Evolutionary conservation across 768 basidiomycete genomes (phyloP), one percentile per base, ranked within the genome.

Genomic region (Cystobasidium onofrii): DNA sequence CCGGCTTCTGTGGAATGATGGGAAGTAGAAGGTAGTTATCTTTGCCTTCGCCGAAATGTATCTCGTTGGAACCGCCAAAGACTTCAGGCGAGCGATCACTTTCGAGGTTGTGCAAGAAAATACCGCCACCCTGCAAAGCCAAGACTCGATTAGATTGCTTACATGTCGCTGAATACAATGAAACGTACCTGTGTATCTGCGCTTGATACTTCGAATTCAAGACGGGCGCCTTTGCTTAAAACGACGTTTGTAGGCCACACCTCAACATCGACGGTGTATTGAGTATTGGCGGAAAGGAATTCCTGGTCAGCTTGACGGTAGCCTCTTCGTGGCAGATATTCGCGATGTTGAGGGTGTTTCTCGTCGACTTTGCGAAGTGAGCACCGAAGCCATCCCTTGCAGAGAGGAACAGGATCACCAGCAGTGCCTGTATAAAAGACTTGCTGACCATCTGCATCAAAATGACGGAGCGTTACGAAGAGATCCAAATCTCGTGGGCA

Each of bases 171-270:
- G 39, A 6, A 15, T 15, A 15, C 39, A 39, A 39, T 6, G 39
- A 15, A 6, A 39, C 39, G 6, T 15, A 39, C 15, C 39, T 15
- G 75, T 1, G 70, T n/a, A n/a, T n/a, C 31, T 27, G 3, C 25
- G n/a, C 23, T 15, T 3, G n/a, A 33, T 12, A 75, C 67, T 64
- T 76, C 75, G 34, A 75, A 33, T 1, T 76, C 75, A 50, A 80
- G 67, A 15, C 73, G 70, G 1, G 67, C 63, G 17, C 79, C 79
- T 1, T 46, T 23, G 17, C 62, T 41, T 20, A 79, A 70, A 29
- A 80, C 76, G 23, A 76, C 73, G 33, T 65, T 67, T 12, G 79
- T 79, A 34, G 79, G 79, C 79, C 79, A 79, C 31, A 80, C 57
- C 72, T 80, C 79, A 57, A 80, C 77, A 34, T 75, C 60, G 44